Percentiles rank a stretch among this genome's conserved stretches.
phyloP scores from a whole-genome alignment of 257 asterid species.

The Salvia rosmarinus region DNA sequence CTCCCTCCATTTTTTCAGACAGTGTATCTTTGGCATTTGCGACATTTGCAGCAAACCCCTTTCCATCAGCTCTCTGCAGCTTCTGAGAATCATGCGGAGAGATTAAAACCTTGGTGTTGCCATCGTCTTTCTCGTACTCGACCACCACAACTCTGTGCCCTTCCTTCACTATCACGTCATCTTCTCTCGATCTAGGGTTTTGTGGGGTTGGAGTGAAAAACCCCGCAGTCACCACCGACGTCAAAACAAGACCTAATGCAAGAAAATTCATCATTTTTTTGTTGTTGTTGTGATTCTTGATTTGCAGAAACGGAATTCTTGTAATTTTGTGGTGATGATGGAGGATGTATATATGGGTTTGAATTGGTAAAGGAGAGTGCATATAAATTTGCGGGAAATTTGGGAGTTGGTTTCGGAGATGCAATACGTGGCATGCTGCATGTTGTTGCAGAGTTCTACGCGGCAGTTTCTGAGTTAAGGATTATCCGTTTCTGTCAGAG shows the following conservation, averaged over 20 bases:
- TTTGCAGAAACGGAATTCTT: background rate
- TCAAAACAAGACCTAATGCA: conserved; percentile 52
- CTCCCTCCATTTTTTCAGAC: background rate
- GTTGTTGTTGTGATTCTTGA: background rate
- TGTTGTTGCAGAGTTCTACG: conserved; percentile 41
- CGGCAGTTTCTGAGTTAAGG: conserved; percentile 35
- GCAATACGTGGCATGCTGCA: conserved; percentile 44
- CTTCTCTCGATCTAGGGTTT: conserved; percentile 31
- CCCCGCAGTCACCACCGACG: conserved; percentile 56
- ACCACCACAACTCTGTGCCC: conserved; percentile 65
- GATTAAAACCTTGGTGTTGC: conserved; percentile 53
- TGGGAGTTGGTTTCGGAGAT: conserved; percentile 36
- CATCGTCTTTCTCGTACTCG: conserved; percentile 56
- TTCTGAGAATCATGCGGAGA: conserved; percentile 49
- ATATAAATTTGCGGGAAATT: background rate
- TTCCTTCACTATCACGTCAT: conserved; percentile 46
- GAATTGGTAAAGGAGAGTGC: conserved; percentile 23
- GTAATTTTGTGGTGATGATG: conserved; percentile 20
- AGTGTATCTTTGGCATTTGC: background rate
- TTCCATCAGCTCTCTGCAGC: background rate
- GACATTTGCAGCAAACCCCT: background rate
- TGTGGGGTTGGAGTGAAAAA: conserved; percentile 49
- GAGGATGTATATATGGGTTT: background rate
- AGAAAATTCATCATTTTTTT: conserved; percentile 51
- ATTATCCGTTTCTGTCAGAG: conserved; percentile 14